These are phyloP conservation scores for Scytalidium lignicola DNA, from an alignment of 2,329 filamentous ascomycete species.

Conservation along the genomic window DNA sequence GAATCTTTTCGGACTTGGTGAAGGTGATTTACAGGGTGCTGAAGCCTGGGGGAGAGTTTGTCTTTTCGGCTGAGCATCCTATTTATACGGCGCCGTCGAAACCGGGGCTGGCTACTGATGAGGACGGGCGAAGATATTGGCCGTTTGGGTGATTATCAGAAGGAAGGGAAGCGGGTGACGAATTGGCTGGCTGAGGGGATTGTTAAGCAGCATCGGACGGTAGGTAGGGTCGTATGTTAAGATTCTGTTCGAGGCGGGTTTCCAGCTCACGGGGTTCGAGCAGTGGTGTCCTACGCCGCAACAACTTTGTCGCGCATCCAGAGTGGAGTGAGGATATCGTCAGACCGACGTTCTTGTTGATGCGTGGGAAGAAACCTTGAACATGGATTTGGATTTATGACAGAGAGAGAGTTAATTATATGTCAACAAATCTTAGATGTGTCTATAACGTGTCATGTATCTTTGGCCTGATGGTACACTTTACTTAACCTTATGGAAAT, in stretches of 20 bases:
- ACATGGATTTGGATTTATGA: too few species aligned
- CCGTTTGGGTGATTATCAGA: conserved; percentile 36
- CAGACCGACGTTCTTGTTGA: conserved; percentile 32
- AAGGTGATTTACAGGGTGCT: conserved; percentile 76
- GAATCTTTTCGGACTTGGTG: conserved; percentile 76
- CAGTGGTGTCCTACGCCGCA: conserved; percentile 32
- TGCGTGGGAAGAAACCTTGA: conserved; percentile 17
- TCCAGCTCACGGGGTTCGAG: conserved; percentile 33
- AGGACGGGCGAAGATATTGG: conserved; percentile 34
- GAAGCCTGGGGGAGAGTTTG: conserved; percentile 82
- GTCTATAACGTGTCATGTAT: too few species aligned
- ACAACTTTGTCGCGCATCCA: conserved; percentile 24
- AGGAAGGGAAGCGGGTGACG: conserved; percentile 35
- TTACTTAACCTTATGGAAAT: too few species aligned
- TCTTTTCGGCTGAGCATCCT: conserved; percentile 50
- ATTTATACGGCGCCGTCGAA: conserved; percentile 38
- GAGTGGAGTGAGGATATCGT: conserved; percentile 28
- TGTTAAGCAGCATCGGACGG: conserved; percentile 42
- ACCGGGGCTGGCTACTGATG: conserved; percentile 16
- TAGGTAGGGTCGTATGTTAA: conserved; percentile 36
- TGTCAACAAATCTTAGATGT: too few species aligned
- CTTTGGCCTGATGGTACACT: too few species aligned
- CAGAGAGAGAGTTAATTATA: too few species aligned
- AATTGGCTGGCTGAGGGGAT: conserved; percentile 39
- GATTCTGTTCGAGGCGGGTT: conserved; percentile 30